phyloP scores from a whole-genome alignment of 257 asterid species.

The Lycium ferocissimum region DNA sequence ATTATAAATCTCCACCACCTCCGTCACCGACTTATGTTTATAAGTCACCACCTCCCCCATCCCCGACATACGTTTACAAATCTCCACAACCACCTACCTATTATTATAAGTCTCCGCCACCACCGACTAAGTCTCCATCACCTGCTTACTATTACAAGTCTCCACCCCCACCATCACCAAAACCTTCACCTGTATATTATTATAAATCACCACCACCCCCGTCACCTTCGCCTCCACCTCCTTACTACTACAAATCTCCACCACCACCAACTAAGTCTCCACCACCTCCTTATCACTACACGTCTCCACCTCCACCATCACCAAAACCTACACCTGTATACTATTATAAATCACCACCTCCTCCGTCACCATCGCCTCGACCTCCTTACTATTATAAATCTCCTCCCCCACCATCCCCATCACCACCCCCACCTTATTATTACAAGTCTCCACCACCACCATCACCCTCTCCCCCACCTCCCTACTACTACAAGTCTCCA shows the following conservation, averaged over 20 bases:
- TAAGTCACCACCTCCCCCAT: constrained; percentile 52
- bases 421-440: neutral
- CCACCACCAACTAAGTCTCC: constrained; percentile 17
- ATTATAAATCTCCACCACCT: constrained; percentile 35
- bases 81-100: constrained; percentile 45
- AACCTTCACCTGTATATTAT: constrained; percentile 16
- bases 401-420: neutral
- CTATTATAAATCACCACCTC: neutral
- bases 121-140: no score
- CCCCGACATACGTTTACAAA: constrained; percentile 38
- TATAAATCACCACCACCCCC: constrained; percentile 28
- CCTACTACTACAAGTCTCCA: neutral
- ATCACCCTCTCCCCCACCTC: neutral
- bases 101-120: neutral
- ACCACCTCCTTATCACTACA: constrained; percentile 22
- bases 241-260: neutral
- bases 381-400: neutral
- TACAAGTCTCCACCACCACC: neutral
- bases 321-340: neutral
- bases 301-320: constrained; percentile 36
- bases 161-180: constrained; percentile 40
- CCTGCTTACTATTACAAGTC: constrained; percentile 34
- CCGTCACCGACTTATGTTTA: constrained; percentile 31
- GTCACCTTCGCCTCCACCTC: neutral
- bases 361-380: neutral